These are phyloP conservation scores for Mycena vitilis DNA, from an alignment of 768 basidiomycete genomes.

Conservation along the genomic window DNA sequence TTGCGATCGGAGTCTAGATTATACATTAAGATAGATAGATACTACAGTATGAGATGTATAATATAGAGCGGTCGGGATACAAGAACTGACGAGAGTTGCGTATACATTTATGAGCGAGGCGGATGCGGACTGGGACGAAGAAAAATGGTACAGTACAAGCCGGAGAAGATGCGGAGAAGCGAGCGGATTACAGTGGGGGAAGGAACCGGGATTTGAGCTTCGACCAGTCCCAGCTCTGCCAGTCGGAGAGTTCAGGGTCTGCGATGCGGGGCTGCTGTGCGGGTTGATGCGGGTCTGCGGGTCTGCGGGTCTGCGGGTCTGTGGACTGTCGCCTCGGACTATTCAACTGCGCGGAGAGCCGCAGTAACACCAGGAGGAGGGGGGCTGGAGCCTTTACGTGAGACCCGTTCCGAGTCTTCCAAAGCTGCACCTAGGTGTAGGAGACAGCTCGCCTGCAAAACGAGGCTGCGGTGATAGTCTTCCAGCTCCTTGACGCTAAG, in stretches of 20 bases:
- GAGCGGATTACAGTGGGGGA: background rate
- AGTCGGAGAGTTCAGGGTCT: conserved; percentile 26
- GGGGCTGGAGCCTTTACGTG: too few relatives aligned
- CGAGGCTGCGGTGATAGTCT: too few relatives aligned
- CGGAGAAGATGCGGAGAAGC: background rate
- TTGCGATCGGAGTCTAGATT: background rate
- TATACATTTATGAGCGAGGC: conserved; percentile 13
- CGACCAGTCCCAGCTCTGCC: conserved; percentile 60
- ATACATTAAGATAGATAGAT: background rate
- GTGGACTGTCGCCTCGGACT: too few relatives aligned
- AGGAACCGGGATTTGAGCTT: conserved; percentile 27
- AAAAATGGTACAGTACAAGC: background rate
- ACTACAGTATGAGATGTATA: conserved; percentile 24
- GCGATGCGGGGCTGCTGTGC: too few relatives aligned
- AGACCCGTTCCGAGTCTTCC: too few relatives aligned
- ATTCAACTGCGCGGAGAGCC: too few relatives aligned
- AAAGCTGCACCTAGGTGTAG: too few relatives aligned
- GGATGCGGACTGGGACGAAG: background rate
- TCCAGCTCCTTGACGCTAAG: too few relatives aligned
- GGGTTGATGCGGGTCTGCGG: too few relatives aligned
- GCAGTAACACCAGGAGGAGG: too few relatives aligned
- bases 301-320: too few relatives aligned
- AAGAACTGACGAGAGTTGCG: conserved; percentile 6
- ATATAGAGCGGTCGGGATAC: conserved; percentile 13
- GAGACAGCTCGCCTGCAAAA: too few relatives aligned